Base-by-base conservation (phyloP, 805 yeast genomes). In the Ogataea paradorogensis region DNA sequence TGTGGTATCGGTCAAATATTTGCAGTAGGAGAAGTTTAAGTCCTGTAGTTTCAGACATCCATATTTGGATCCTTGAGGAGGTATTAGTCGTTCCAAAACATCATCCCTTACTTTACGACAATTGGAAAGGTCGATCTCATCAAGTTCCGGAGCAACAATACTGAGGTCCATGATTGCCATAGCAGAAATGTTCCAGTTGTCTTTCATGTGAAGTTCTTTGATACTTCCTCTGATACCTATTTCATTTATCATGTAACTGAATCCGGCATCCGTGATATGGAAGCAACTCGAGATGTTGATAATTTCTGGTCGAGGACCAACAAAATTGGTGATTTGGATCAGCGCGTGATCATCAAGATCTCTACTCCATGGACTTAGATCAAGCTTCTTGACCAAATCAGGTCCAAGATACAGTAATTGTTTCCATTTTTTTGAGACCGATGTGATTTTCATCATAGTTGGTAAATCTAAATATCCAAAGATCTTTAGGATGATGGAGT, bases 151-250 rank as follows among this genome's bases (percentile, higher is more conserved):
- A 7, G 89, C 89, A 23, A 82, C 78, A 1, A 75, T 79, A 1
- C 87, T 74, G 29, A 84, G 60, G 56, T 84, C 91, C 88, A 84
- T 82, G 22, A 84, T 81, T 2, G 90, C 84, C 86, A 82, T 80
- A 2, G 88, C 86, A 43, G 82, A 75, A 7, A 84, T 78, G 50
- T 82, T 86, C 91, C 91, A 84, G 33, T 76, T 81, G 11, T 84
- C 77, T 45, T 68, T 70, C 88, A 84, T 81, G 44, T 69, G 71
- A 35, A 84, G 62, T 8, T 62, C 61, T 38, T 67, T 66, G 31
- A 84, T 71, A 23, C 70, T 67, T 3, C 88, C 88, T 27, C 77
- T 56, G 50, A 81, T 78, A 2, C 89, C 89, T 39, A 82, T 71
- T 49, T 82, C 85, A 51, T 78, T 82, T 15, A 84, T 78, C 68